phyloP scores from a whole-genome alignment of 2,329 filamentous ascomycete species.

The Monilinia vaccinii-corymbosi region DNA sequence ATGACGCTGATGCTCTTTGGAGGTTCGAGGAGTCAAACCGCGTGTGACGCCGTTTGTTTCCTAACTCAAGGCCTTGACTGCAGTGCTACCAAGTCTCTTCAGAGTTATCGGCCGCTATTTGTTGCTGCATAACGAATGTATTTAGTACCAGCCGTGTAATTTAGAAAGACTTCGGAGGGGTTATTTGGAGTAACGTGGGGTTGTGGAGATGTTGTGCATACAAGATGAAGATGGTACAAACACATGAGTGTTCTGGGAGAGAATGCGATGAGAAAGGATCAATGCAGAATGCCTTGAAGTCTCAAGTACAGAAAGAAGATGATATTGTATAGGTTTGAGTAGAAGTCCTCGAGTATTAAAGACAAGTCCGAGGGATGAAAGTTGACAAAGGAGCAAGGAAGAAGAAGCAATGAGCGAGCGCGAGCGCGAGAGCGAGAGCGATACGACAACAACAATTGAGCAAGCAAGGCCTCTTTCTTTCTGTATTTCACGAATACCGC shows the following conservation, averaged over 20 bases:
- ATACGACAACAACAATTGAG: background rate
- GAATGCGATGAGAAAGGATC: background rate
- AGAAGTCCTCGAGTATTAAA: background rate
- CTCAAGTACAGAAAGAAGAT: background rate
- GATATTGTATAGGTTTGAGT: background rate
- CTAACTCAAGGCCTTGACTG: background rate
- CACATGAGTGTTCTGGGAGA: background rate
- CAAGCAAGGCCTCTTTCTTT: constrained; percentile 5
- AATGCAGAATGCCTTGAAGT: background rate
- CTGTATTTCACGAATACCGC: background rate
- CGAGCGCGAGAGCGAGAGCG: background rate
- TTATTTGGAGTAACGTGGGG: constrained; percentile 5
- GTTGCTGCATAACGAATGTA: constrained; percentile 1
- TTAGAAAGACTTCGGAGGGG: constrained; percentile 1
- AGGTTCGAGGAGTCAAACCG: background rate
- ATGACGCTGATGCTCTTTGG: background rate
- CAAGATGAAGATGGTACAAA: constrained; percentile 1
- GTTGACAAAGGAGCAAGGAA: background rate
- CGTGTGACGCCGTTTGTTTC: background rate
- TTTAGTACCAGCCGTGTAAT: constrained; percentile 5
- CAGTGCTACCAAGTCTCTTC: background rate
- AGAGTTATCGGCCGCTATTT: constrained; percentile 1
- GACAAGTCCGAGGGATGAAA: background rate
- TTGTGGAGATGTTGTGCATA: background rate
- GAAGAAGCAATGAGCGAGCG: background rate